Evolutionary conservation across 805 yeast species (phyloP).

Genomic region (Nakazawaea molendinolei): DNA sequence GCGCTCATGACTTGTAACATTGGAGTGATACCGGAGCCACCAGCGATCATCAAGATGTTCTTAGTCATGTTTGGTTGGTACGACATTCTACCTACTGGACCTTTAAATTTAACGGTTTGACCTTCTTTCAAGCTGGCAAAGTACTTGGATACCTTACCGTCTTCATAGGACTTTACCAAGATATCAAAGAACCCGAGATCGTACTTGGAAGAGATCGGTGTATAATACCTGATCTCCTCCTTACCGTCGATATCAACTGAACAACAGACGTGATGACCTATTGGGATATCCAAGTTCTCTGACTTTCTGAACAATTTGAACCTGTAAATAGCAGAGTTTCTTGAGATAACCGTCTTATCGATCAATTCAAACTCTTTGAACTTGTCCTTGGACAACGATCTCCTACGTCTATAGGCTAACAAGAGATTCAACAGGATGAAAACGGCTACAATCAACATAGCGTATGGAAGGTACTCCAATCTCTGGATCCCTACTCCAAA

Average conservation of each 20-base stretch:
- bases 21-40: constrained; percentile 90
- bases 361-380: constrained; percentile 65
- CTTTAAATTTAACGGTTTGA: constrained; percentile 62
- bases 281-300: constrained; percentile 59
- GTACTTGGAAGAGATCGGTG: constrained; percentile 66
- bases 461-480: constrained; percentile 35
- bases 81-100: constrained; percentile 71
- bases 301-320: constrained; percentile 56
- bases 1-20: constrained; percentile 73
- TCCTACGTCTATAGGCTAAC: constrained; percentile 31
- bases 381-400: constrained; percentile 39
- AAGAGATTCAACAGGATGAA: constrained; percentile 29
- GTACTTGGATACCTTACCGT: constrained; percentile 61
- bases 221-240: constrained; percentile 59
- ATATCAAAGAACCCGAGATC: constrained; percentile 74
- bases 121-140: constrained; percentile 63
- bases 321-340: constrained; percentile 67
- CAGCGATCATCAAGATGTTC: constrained; percentile 66
- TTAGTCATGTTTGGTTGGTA: constrained; percentile 53
- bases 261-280: constrained; percentile 72
- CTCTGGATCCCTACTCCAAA: constrained; percentile 47
- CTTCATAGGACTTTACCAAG: constrained; percentile 66
- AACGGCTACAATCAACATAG: constrained; percentile 32
- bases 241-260: constrained; percentile 38
- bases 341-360: constrained; percentile 68